Conservation (phyloP, 768 basidiomycete species). For the Neoboletus subvelutipes region DNA sequence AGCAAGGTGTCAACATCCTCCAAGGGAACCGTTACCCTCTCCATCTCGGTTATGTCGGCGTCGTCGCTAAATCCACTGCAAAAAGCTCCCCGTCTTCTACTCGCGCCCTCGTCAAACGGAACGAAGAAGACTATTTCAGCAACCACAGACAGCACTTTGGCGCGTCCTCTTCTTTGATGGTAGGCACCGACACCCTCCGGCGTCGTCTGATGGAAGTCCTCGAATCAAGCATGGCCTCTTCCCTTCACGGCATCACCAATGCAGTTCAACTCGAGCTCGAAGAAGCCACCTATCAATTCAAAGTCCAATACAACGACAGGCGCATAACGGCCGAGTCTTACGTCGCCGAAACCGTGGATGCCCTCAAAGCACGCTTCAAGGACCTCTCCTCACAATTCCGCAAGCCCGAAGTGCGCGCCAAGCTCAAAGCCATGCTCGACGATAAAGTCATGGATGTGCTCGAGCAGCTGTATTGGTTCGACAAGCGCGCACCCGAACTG, state of each 20-base stretch:
- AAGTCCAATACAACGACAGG: conserved; percentile 97
- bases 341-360: conserved; percentile 95
- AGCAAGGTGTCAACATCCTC: conserved; percentile 78
- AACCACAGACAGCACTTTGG: conserved; percentile 63
- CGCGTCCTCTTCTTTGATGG: conserved; percentile 66
- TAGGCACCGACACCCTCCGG: conserved; percentile 88
- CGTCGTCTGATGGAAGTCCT: conserved; percentile 94
- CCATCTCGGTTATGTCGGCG: conserved; percentile 95
- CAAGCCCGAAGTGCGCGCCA: conserved; percentile 83
- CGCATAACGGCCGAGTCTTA: conserved; percentile 94
- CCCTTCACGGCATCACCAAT: conserved; percentile 93
- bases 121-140: conserved; percentile 69
- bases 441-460: conserved; percentile 97
- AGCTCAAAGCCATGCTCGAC: conserved; percentile 90
- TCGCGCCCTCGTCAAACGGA: conserved; percentile 49
- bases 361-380: conserved; percentile 86
- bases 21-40: conserved; percentile 94
- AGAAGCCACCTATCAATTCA: conserved; percentile 98
- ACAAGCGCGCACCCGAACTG: conserved; percentile 81
- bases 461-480: conserved; percentile 96
- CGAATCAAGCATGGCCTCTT: conserved; percentile 96
- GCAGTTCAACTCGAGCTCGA: conserved; percentile 97
- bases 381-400: conserved; percentile 82
- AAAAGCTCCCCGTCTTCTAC: conserved; percentile 50
- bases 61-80: conserved; percentile 79